Conservation (phyloP, 2,329 filamentous ascomycete genomes). For the Cercospora nicotianae region DNA sequence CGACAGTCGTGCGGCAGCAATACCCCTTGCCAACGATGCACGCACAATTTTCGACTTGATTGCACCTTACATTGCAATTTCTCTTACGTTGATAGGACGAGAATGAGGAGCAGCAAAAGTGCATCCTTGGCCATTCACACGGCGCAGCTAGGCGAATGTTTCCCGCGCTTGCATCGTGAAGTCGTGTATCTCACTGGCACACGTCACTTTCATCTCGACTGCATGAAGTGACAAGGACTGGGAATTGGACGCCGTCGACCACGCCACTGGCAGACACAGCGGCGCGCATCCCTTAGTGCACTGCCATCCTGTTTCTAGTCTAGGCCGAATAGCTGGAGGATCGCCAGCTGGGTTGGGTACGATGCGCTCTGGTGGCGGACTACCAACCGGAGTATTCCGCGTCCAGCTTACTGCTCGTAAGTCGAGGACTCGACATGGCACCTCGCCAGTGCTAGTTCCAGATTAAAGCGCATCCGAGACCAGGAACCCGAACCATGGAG, state of each 20-base stretch:
- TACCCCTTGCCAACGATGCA: background rate
- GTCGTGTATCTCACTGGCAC: background rate
- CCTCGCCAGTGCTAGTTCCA: background rate
- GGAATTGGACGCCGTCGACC: constrained; percentile 15
- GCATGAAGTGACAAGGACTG: constrained; percentile 8
- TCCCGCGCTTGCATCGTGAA: background rate
- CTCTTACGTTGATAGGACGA: background rate
- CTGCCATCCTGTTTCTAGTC: constrained; percentile 7
- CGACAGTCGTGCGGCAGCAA: background rate
- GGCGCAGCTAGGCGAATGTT: background rate
- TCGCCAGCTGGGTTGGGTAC: constrained; percentile 12
- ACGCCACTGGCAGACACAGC: constrained; percentile 20
- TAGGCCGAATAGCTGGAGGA: constrained; percentile 8
- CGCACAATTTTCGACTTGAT: background rate
- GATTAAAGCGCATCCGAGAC: constrained; percentile 4
- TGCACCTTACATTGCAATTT: background rate
- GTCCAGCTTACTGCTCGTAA: background rate
- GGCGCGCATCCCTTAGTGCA: constrained; percentile 5
- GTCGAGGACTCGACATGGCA: background rate
- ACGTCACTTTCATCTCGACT: constrained; percentile 21
- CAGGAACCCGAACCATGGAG: background rate
- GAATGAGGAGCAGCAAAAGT: background rate
- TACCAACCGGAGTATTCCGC: constrained; percentile 11
- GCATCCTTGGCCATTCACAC: background rate
- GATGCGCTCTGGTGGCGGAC: background rate